Evolutionary conservation across 805 yeast genomes (phyloP), one percentile per base, ranked within the genome.

Genomic region (Jamesozyma spencerorum): DNA sequence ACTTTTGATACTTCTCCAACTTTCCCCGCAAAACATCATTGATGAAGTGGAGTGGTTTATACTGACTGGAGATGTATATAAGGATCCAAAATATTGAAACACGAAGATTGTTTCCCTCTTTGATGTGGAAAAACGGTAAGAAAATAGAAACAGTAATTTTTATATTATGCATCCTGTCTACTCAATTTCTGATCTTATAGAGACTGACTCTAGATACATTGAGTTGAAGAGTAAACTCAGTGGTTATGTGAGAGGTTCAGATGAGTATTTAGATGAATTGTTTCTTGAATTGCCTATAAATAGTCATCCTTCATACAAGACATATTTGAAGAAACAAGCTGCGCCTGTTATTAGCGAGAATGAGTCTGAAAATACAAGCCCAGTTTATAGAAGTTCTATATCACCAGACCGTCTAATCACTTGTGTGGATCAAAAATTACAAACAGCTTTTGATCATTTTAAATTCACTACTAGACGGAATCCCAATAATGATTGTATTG

Each of bases 321-420:
- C 29, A 2, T 58, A 39, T 41, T 24, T 56, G 36, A 47, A 53
- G 38, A 45, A 51, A 18, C 71, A 66, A 51, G 66, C 68, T 5
- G 55, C 55, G 1, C 44, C 52, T 2, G 30, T 73, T 0, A 66
- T 71, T 0, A 64, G 65, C 18, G 46, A 70, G 14, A 30, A 39
- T 14, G 49, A 56, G 19, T 50, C 58, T 37, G 62, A 62, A 2
- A 80, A 79, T 5, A 15, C 18, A 55, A 73, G 82, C 20, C 68
- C 74, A 2, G 55, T 73, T 7, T 80, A 68, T 53, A 62, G 85
- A 41, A 75, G 68, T 48, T 55, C 58, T 11, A 48, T 59, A 12
- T 47, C 64, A 5, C 55, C 62, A 14, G 64, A 59, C 19, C 48
- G 51, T 12, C 51, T 62, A 14, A 60, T 72, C 18, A 58, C 63